These are phyloP conservation scores for Smallanthus sonchifolius DNA, from an alignment of 129 eudicot genomes.

Conservation along the genomic window DNA sequence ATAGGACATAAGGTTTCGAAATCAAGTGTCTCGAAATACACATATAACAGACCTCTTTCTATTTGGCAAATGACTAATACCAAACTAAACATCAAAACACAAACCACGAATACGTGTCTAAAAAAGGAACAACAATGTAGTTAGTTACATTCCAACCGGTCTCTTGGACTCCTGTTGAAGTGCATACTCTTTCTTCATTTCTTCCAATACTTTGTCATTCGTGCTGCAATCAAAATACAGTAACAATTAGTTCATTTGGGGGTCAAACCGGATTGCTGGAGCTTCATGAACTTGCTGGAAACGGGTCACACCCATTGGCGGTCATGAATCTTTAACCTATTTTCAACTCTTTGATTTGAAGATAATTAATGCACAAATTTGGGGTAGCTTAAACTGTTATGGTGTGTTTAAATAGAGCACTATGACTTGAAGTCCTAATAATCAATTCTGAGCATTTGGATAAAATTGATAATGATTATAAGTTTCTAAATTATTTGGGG, in stretches of 20 bases:
- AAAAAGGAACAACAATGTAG: neutral
- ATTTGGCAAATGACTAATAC: neutral
- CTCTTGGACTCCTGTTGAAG: slow-evolving; percentile 61
- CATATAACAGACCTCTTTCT: neutral
- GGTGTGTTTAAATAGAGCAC: neutral
- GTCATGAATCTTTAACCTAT: neutral
- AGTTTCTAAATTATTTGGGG: neutral
- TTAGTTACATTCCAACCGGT: slow-evolving; percentile 45
- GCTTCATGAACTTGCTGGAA: neutral
- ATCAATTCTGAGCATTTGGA: neutral
- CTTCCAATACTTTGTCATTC: slow-evolving; percentile 71
- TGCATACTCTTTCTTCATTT: slow-evolving; percentile 80
- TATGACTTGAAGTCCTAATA: neutral
- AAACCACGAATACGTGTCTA: neutral
- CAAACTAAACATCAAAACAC: neutral
- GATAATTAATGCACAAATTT: neutral
- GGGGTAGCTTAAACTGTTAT: neutral
- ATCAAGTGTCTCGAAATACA: neutral
- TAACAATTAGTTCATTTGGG: neutral
- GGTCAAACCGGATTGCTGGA: neutral
- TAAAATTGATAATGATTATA: neutral
- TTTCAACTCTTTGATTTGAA: neutral
- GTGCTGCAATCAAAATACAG: slow-evolving; percentile 49
- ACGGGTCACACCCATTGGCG: neutral
- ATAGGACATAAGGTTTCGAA: neutral